Base-by-base conservation (phyloP, 2,329 filamentous ascomycete genomes). In the Didymella sp. region DNA sequence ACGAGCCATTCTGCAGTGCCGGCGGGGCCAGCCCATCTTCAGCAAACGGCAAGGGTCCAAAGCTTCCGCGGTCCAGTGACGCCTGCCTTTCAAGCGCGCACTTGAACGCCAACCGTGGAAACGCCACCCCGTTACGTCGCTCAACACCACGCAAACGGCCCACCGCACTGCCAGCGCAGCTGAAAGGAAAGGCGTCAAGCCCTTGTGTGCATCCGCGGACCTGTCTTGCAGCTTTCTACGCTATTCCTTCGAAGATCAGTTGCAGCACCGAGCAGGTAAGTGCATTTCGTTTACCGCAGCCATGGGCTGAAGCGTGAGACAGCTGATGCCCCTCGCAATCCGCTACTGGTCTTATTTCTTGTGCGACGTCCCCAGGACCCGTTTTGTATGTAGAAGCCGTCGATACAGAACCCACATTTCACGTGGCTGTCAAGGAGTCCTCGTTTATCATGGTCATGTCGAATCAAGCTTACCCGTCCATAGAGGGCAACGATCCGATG, bases 401-500 rank as follows among this genome's bases (percentile, higher is more conserved):
- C 35, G 33, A 17, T 27, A n/a, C 30, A 22, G 17, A 11, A 6
- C n/a, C 40, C 47, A 33, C 37, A 19, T 31, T 11, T 48, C 42
- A 57, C 54, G 48, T 51, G 54, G 27, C 30, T 43, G 30, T 44
- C 33, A 8, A 31, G 9, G 7, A 33, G 15, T 22, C 27, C 13
- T 19, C 21, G 13, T 2, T 24, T 21, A 22, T 33, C 46, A 27
- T 41, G 22, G 31, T 17, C 27, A 51, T 47, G 41, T 30, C 42
- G 25, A 56, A 33, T 4, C 27, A 51, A 56, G 54, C 54, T 57
- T 48, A 57, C 48, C 54, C 54, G 15, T 51, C 54, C 2, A 24
- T 57, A 33, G 35, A 57, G 50, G 54, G 37, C 22, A 48, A 25
- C 54, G 43, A 57, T 30, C 43, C 49, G 54, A 81, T 81, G 79